These are phyloP conservation scores for Fistulinella cinereoalba DNA, from an alignment of 1,284 basidiomycete species.

Conservation along the genomic window DNA sequence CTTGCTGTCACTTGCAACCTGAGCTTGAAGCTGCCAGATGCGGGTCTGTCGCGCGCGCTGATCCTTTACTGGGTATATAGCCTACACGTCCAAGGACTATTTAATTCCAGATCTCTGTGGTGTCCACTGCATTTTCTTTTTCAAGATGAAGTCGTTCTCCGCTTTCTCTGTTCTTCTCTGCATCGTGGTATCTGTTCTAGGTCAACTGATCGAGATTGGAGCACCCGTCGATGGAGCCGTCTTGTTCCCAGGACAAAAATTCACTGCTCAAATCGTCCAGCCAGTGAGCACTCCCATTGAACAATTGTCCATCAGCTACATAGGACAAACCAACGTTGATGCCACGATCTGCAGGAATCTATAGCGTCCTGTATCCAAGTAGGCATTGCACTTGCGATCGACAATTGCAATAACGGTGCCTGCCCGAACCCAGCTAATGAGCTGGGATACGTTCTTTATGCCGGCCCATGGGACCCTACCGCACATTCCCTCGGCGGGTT, in stretches of 20 bases:
- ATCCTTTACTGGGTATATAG: too few species aligned
- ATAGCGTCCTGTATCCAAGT: slow-evolving; percentile 25
- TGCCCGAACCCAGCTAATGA: slow-evolving; percentile 22
- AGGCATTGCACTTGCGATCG: slow-evolving; percentile 16
- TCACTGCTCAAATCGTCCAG: background rate
- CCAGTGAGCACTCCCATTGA: too few species aligned
- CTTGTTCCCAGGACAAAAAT: background rate
- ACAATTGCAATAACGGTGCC: slow-evolving; percentile 16
- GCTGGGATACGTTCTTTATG: slow-evolving; percentile 30
- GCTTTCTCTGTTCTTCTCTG: background rate
- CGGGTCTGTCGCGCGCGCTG: too few species aligned
- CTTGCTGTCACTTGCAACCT: too few species aligned
- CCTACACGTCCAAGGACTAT: too few species aligned
- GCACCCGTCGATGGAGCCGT: background rate
- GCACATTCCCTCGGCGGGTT: too few species aligned
- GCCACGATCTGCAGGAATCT: slow-evolving; percentile 23
- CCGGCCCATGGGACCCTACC: slow-evolving; percentile 23
- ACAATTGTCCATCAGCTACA: too few species aligned
- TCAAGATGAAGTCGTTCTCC: background rate
- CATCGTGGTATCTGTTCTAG: background rate
- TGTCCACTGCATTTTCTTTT: too few species aligned
- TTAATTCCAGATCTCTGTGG: too few species aligned
- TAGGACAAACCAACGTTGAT: too few species aligned
- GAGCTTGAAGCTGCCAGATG: too few species aligned
- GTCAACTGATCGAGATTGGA: background rate